phyloP scores from a whole-genome alignment of 345 rosid genomes.

The Eucalyptus sp. region DNA sequence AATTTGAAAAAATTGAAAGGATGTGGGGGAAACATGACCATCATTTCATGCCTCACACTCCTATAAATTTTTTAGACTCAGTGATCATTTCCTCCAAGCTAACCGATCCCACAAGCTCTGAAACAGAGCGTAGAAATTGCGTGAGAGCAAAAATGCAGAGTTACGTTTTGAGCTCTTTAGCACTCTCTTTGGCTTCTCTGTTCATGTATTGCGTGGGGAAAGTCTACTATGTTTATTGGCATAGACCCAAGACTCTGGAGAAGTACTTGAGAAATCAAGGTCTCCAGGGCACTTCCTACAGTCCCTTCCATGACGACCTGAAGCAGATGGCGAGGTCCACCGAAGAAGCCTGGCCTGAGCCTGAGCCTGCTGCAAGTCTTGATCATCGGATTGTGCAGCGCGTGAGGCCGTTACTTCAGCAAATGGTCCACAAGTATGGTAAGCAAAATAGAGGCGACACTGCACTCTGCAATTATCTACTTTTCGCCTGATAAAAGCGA shows the following conservation, averaged over 20 bases:
- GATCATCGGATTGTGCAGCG: conserved; percentile 18
- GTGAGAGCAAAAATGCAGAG: background rate
- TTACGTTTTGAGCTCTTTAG: background rate
- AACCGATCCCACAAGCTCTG: background rate
- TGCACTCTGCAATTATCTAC: background rate
- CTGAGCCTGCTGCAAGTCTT: conserved; percentile 22
- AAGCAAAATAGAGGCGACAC: background rate
- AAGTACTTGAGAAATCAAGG: conserved; percentile 21
- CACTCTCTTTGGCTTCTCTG: background rate
- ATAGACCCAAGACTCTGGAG: conserved; percentile 25
- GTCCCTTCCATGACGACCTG: conserved; percentile 21
- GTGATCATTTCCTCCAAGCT: background rate
- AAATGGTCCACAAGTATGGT: conserved; percentile 23
- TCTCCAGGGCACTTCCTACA: conserved; percentile 23
- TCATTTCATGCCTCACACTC: background rate
- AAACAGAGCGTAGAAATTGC: background rate
- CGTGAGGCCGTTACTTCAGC: conserved; percentile 17
- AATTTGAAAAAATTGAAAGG: background rate
- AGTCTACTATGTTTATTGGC: conserved; percentile 6
- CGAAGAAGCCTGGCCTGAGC: conserved; percentile 26
- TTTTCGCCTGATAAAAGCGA: background rate
- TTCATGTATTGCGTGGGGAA: background rate
- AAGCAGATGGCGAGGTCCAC: conserved; percentile 10
- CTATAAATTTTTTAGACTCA: background rate
- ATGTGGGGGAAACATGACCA: background rate